Conservation (phyloP, 257 asterid species). For the Jaltomata sinuosa region DNA sequence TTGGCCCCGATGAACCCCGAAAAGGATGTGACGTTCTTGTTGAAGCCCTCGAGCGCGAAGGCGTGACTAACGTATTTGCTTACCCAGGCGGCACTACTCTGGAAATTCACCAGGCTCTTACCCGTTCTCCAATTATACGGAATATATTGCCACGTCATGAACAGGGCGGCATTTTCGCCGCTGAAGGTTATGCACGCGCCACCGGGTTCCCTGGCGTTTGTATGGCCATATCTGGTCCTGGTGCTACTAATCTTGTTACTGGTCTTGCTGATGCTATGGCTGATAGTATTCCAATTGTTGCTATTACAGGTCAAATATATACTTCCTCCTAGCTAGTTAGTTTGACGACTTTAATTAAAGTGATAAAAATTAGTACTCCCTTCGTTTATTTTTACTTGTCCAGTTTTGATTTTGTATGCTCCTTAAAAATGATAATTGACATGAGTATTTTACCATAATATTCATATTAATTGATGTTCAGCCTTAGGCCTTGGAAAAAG, state of each 20-base stretch:
- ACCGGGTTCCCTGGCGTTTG: conserved; percentile 67
- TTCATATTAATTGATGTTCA: neutral
- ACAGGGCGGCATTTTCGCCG: conserved; percentile 80
- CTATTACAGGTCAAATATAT: conserved; percentile 58
- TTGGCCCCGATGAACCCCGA: conserved; percentile 56
- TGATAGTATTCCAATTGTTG: conserved; percentile 73
- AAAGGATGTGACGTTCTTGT: conserved; percentile 73
- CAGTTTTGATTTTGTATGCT: neutral
- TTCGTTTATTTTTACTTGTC: no score
- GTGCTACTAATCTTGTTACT: conserved; percentile 78
- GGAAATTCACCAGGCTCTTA: conserved; percentile 85
- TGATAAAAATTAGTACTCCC: no score
- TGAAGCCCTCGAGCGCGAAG: conserved; percentile 82
- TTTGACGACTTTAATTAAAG: no score
- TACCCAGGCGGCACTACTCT: conserved; percentile 83
- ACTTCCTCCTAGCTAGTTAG: neutral
- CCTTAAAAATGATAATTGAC: neutral
- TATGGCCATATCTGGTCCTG: conserved; percentile 91
- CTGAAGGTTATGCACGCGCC: conserved; percentile 87
- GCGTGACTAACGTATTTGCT: conserved; percentile 70
- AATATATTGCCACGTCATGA: conserved; percentile 81
- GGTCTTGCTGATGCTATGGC: conserved; percentile 69
- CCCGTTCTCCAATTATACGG: conserved; percentile 55
- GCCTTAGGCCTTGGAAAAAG: no score
- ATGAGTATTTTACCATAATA: neutral